Percentiles rank a stretch among this genome's conserved stretches.
Conservation (phyloP, 176 grass and related monocot genomes). For the Musa troglodytarum region DNA sequence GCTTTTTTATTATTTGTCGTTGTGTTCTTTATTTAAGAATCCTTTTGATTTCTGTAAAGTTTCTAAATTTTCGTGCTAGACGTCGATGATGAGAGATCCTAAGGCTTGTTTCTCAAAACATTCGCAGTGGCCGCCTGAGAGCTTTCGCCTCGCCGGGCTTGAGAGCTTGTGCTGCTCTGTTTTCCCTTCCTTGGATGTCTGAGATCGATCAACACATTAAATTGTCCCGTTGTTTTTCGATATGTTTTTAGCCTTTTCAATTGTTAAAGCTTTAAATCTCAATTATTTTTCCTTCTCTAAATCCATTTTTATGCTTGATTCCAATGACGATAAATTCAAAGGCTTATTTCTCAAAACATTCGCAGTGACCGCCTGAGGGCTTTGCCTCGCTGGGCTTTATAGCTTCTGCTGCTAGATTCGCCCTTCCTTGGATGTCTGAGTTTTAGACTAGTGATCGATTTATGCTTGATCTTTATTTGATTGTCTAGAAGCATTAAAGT, state of each 20-base stretch:
- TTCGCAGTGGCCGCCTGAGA: conserved; percentile 10
- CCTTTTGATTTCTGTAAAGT: no score
- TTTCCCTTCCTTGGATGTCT: conserved; percentile 7
- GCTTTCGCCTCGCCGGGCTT: neutral
- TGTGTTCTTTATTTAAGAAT: no score
- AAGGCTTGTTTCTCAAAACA: conserved; percentile 3
- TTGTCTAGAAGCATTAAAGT: no score
- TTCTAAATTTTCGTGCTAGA: neutral
- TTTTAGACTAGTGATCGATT: no score
- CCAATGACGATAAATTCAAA: neutral
- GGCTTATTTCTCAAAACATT: conserved; percentile 6
- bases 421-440: conserved; percentile 9
- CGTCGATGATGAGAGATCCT: no score
- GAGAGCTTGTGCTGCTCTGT: conserved; percentile 5
- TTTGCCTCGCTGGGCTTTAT: neutral
- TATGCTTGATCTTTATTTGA: no score
- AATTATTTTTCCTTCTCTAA: no score
- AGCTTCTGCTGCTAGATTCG: neutral
- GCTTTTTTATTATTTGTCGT: no score
- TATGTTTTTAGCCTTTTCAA: no score
- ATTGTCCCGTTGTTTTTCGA: no score
- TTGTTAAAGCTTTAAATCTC: no score
- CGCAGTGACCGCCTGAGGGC: neutral
- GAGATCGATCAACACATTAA: neutral
- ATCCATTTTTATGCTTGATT: neutral